phyloP scores from a whole-genome alignment of 176 grass and related monocot species.

The Triticum dicoccoides region DNA sequence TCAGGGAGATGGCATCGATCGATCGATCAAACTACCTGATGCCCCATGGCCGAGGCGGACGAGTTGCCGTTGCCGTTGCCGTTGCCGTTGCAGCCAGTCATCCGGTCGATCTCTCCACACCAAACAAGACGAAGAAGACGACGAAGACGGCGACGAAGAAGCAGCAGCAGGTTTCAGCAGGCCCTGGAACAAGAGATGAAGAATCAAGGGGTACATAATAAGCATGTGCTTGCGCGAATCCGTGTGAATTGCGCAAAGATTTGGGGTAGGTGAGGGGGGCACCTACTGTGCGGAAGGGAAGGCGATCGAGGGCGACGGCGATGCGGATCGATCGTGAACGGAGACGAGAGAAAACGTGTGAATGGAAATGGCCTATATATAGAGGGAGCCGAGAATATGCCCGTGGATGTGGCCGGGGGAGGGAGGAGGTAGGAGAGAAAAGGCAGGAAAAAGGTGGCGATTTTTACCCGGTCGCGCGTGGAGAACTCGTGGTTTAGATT shows the following conservation, averaged over 20 bases:
- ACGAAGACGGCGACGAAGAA: background rate
- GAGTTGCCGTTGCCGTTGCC: slow-evolving; percentile 10
- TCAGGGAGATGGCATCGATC: background rate
- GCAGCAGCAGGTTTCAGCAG: background rate
- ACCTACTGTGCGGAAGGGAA: slow-evolving; percentile 32
- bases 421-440: background rate
- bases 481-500: background rate
- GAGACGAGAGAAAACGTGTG: slow-evolving; percentile 4
- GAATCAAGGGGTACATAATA: background rate
- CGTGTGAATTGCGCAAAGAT: slow-evolving; percentile 10
- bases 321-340: background rate
- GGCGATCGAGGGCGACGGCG: slow-evolving; percentile 17
- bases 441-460: background rate
- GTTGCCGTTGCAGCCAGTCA: background rate
- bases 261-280: slow-evolving; percentile 46
- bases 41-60: background rate
- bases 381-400: background rate
- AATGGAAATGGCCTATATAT: slow-evolving; percentile 15
- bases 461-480: background rate
- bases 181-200: background rate
- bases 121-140: background rate
- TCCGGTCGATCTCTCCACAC: background rate
- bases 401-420: background rate
- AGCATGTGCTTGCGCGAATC: background rate
- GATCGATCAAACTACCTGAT: background rate